Evolutionary conservation across 2,329 filamentous ascomycete genomes (phyloP), one percentile per base, ranked within the genome.

Genomic region (Fusarium sp.): DNA sequence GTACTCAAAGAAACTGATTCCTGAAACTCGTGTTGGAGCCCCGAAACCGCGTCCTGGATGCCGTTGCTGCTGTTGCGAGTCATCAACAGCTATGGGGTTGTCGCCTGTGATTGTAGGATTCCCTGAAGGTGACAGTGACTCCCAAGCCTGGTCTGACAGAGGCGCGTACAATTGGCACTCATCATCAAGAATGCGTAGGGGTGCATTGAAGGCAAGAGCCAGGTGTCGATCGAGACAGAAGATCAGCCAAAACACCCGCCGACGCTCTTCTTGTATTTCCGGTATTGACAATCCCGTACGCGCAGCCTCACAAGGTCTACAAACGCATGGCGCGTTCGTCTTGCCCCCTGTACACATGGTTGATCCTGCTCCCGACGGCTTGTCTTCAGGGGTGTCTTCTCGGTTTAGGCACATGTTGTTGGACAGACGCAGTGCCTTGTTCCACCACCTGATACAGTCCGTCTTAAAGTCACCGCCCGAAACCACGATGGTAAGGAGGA

Each of bases 401-500:
- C 45, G 9, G 22, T 50, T 50, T 22, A 50, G 16, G 22, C 45
- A 20, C 45, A 50, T 50, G 45, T 10, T 27, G 18, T 80, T 77
- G 16, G 84, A 83, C 29, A 88, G 75, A 14, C 82, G 74, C 0
- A 82, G 75, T 2, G 85, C 82, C 70, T 86, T 86, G 66, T 81
- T 83, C 84, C 84, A 86, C 86, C 86, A 88, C 66, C 83, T 85
- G 62, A 85, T 80, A 67, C 82, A 84, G 68, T 88, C 86, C 5
- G 84, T 82, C 73, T 87, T 88, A 80, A 86, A 87, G 59, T 87
- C 85, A 13, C 85, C 82, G 0, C 84, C 85, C 1, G 86, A 88
- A 5, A 86, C 83, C 1, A 84, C 84, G 33, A 87, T 84, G 14
- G 84, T 82, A 7, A 88, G 78, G 2, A 87, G 81, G 7, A 84